Evolutionary conservation across 2,329 filamentous ascomycete genomes (phyloP).

Genomic region (Aaosphaeria arxii): DNA sequence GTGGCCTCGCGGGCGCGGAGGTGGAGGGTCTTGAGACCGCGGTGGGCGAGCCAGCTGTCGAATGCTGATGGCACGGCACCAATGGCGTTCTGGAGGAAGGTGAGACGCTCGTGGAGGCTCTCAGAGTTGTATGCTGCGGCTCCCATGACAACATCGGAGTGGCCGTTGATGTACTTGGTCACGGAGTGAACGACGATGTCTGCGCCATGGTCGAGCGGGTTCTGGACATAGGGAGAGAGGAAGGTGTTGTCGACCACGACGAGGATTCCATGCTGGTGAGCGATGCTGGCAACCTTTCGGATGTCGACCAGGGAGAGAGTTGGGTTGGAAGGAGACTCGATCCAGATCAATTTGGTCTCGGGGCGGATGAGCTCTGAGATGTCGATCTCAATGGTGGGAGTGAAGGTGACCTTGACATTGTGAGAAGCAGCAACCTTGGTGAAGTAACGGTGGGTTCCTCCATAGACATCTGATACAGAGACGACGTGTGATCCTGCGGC

Average conservation of each 20-base stretch:
- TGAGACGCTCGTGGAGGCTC: conserved; percentile 70
- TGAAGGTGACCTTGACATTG: conserved; percentile 92
- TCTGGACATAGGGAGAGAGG: conserved; percentile 93
- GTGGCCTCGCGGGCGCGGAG: conserved; percentile 83
- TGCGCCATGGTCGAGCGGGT: conserved; percentile 89
- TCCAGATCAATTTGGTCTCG: conserved; percentile 94
- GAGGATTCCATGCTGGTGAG: conserved; percentile 82
- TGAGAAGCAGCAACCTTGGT: conserved; percentile 95
- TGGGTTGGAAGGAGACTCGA: conserved; percentile 92
- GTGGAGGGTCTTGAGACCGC: conserved; percentile 94
- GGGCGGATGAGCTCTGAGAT: conserved; percentile 79
- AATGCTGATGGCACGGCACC: conserved; percentile 93
- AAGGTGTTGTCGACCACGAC: conserved; percentile 99
- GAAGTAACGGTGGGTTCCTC: conserved; percentile 97
- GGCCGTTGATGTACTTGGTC: conserved; percentile 99
- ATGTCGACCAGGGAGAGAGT: conserved; percentile 94
- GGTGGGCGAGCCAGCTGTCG: conserved; percentile 96
- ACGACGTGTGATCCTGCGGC: conserved; percentile 90
- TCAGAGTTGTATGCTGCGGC: conserved; percentile 92
- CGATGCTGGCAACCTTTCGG: conserved; percentile 74
- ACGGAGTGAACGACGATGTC: conserved; percentile 97
- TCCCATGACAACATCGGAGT: conserved; percentile 96
- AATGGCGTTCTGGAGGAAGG: conserved; percentile 96
- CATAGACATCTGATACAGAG: conserved; percentile 96
- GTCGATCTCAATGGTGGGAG: conserved; percentile 85